Evolutionary conservation across 1,284 basidiomycete genomes (phyloP).

Genomic region (Exobasidium rhododendri): DNA sequence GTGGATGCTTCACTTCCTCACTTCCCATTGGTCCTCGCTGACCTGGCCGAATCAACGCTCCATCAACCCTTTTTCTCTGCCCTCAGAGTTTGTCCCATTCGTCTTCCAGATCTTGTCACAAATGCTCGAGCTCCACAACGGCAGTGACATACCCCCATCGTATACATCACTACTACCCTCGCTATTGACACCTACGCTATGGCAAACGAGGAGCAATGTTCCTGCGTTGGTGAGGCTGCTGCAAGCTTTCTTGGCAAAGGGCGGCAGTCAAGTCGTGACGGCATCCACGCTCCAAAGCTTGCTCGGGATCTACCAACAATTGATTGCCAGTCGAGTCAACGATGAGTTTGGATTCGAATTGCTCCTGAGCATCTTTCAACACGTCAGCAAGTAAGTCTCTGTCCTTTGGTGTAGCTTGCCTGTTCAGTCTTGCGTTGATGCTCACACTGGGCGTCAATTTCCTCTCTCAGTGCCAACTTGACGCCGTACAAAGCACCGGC

Average conservation of each 20-base stretch:
- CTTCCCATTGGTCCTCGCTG: background rate
- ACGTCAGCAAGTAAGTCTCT: too few relatives aligned
- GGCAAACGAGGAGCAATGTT: slow-evolving; percentile 94
- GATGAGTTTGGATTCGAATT: slow-evolving; percentile 90
- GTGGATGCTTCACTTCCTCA: too few relatives aligned
- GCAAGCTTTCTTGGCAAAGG: slow-evolving; percentile 76
- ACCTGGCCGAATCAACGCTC: slow-evolving; percentile 9
- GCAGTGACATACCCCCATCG: slow-evolving; percentile 64
- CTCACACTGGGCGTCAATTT: too few relatives aligned
- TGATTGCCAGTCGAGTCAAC: slow-evolving; percentile 82
- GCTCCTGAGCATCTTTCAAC: slow-evolving; percentile 71
- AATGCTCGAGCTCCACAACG: slow-evolving; percentile 77
- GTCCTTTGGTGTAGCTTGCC: too few relatives aligned
- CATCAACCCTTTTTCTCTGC: too few relatives aligned
- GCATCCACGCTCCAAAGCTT: slow-evolving; percentile 74
- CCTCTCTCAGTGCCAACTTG: slow-evolving; percentile 70
- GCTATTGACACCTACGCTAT: slow-evolving; percentile 78
- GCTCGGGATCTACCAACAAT: slow-evolving; percentile 84
- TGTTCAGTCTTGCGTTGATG: too few relatives aligned
- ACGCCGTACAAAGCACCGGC: slow-evolving; percentile 69
- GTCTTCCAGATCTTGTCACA: slow-evolving; percentile 95
- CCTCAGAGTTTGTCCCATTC: slow-evolving; percentile 93
- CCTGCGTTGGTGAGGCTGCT: slow-evolving; percentile 87
- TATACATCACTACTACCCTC: slow-evolving; percentile 79
- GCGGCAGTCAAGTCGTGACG: slow-evolving; percentile 68